Evolutionary conservation across 805 yeast genomes (phyloP), one percentile per base, ranked within the genome.

Genomic region (Hanseniaspora valbyensis): DNA sequence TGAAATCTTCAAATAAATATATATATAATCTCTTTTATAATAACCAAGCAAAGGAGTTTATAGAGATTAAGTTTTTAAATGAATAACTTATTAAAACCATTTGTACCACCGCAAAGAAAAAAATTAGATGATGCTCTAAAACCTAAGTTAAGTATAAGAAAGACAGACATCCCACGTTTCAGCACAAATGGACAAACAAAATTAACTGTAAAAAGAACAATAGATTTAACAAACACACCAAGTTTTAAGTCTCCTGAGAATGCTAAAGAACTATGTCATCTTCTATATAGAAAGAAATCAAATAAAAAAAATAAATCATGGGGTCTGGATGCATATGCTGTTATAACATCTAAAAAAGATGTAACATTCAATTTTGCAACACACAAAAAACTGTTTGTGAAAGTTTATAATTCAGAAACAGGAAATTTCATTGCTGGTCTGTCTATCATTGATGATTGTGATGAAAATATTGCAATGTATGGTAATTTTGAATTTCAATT

Each of bases 271-370:
- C 7, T 48, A 12, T 66, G 61, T 43, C 56, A 58, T 13, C 76
- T 78, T 5, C 73, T 84, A 56, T 83, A 81, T 74, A 69, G 98
- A 30, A 87, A 86, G 62, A 71, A 72, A 38, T 70, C 90, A 0
- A 71, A 67, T 29, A 86, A 83, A 65, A 87, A 90, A 69, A 79
- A 88, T 63, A 89, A 89, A 61, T 80, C 87, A 0, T 92, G 98
- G 98, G 94, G 86, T 50, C 95, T 95, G 2, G 97, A 92, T 66
- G 97, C 95, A 0, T 64, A 67, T 30, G 66, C 82, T 14, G 57
- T 65, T 0, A 60, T 72, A 2, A 59, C 64, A n/a, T 54, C 57
- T 1, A 50, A 58, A 2, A 58, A 61, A 0, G 43, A 50, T 22
- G 42, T 66, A 0, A 76, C 72, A 3, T 69, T 62, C 36, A 63